Conservation (phyloP, 306 rosid genomes). For the Cicer yamashitae region DNA sequence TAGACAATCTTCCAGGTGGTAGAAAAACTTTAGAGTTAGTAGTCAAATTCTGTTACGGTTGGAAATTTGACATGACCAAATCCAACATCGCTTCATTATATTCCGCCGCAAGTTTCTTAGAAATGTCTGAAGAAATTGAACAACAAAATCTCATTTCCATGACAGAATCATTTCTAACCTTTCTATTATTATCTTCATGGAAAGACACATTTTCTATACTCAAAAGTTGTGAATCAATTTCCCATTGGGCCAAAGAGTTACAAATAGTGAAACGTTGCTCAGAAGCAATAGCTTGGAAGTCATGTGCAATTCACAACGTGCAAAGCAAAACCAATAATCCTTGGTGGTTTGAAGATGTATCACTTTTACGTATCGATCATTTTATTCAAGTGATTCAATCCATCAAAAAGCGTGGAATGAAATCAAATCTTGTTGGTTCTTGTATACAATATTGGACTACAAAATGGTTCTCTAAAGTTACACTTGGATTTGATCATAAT, state of each 20-base stretch:
- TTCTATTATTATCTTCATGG: constrained; percentile 73
- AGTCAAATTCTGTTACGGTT: constrained; percentile 82
- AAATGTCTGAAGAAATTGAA: constrained; percentile 77
- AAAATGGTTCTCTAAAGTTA: constrained; percentile 61
- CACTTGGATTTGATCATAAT: constrained; percentile 47
- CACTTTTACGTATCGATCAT: constrained; percentile 70
- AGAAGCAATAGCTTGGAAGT: constrained; percentile 76
- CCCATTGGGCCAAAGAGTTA: constrained; percentile 67
- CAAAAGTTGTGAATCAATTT: constrained; percentile 70
- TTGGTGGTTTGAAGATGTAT: constrained; percentile 85
- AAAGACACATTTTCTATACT: constrained; percentile 70
- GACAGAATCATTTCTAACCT: constrained; percentile 70
- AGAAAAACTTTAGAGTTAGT: constrained; percentile 59
- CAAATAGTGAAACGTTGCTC: constrained; percentile 62
- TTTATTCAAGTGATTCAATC: constrained; percentile 72
- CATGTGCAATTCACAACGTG: constrained; percentile 34
- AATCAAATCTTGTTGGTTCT: constrained; percentile 63
- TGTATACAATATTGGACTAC: constrained; percentile 69
- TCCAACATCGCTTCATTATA: constrained; percentile 63
- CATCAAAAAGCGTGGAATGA: constrained; percentile 58
- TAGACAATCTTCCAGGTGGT: constrained; percentile 80
- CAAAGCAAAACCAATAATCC: constrained; percentile 17
- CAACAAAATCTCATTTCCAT: constrained; percentile 73
- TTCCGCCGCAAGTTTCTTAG: constrained; percentile 75
- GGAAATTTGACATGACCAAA: constrained; percentile 71